A percentile compares a stretch with the other conserved stretches of the same genome.
Conservation (phyloP, 331 rosid genomes). For the Saraca asoca region DNA sequence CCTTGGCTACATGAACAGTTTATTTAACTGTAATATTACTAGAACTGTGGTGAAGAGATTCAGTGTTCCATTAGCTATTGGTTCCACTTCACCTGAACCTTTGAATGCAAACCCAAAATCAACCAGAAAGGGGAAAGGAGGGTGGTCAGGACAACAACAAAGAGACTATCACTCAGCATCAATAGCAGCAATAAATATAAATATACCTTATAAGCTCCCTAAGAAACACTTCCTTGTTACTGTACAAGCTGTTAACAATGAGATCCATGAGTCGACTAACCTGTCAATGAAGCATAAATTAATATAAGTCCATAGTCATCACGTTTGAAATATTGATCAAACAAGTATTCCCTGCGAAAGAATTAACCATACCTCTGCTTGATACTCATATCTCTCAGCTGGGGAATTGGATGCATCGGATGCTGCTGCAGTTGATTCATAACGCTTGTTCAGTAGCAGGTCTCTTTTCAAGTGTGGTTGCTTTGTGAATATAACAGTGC, state of each 20-base stretch:
- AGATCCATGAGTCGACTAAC: constrained; percentile 99
- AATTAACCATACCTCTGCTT: constrained; percentile 73
- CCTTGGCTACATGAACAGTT: too few relatives aligned
- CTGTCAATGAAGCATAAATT: constrained; percentile 43
- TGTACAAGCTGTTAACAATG: constrained; percentile 93
- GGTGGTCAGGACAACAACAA: too few relatives aligned
- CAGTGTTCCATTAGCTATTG: too few relatives aligned
- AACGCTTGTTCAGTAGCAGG: constrained; percentile 50
- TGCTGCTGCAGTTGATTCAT: constrained; percentile 77
- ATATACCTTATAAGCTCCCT: constrained; percentile 94
- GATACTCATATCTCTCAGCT: constrained; percentile 77
- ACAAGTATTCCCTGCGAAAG: background rate
- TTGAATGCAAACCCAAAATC: too few relatives aligned
- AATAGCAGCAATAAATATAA: constrained; percentile 3
- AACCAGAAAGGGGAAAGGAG: too few relatives aligned
- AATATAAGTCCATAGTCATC: background rate
- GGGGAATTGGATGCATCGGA: constrained; percentile 63
- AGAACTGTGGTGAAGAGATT: too few relatives aligned
- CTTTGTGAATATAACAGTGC: constrained; percentile 31
- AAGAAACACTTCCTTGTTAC: constrained; percentile 95
- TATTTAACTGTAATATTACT: too few relatives aligned
- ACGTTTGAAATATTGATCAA: background rate
- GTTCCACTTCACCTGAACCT: too few relatives aligned
- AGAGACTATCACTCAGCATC: background rate
- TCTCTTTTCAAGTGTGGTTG: constrained; percentile 37